Evolutionary conservation across 306 rosid genomes (phyloP), one percentile per base, ranked within the genome.

Genomic region (Corylus heterophylla): DNA sequence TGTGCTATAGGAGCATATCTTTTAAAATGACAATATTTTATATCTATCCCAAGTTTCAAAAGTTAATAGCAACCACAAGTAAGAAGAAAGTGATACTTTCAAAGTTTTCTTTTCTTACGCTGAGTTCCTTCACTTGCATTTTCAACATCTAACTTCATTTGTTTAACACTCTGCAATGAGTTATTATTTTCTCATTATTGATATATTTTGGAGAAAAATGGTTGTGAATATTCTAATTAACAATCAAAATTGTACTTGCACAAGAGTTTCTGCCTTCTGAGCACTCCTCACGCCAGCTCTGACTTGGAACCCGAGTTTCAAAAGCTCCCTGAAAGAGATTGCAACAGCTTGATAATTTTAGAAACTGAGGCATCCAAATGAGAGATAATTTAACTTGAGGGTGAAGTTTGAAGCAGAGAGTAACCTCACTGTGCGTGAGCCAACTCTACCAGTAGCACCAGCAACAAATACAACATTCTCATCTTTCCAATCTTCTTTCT

Each of bases 361-460:
- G 52, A 27, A 73, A 47, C 27, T 31, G 66, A 73, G 22, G 63
- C 2, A 55, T 66, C 47, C 74, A 47, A 70, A 25, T 56, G 35
- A 74, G 71, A 37, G 35, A 76, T 63, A 68, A 22, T 74, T 71
- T 64, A 54, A 11, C 37, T n/a, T 31, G 10, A 83, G 66, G 20
- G 27, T 54, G 74, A 69, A 79, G 54, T 25, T 66, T 54, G 29
- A 31, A 25, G 54, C 78, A 63, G 31, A 81, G 73, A 81, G 54
- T 72, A 76, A 92, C 98, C 98, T 95, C 76, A 95, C 98, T 31
- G 97, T 88, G 84, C 98, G 82, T 75, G 97, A 95, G 75, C 98
- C 98, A 84, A 95, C 98, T 88, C 18, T 91, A 56, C 98, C 98
- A 54, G 97, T 92, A 69, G 98, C 97, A 63, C 98, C 98, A n/a